A percentile compares a stretch with the other conserved stretches of the same genome.
Conservation (phyloP, 345 rosid genomes). For the Hibiscus trionum region DNA sequence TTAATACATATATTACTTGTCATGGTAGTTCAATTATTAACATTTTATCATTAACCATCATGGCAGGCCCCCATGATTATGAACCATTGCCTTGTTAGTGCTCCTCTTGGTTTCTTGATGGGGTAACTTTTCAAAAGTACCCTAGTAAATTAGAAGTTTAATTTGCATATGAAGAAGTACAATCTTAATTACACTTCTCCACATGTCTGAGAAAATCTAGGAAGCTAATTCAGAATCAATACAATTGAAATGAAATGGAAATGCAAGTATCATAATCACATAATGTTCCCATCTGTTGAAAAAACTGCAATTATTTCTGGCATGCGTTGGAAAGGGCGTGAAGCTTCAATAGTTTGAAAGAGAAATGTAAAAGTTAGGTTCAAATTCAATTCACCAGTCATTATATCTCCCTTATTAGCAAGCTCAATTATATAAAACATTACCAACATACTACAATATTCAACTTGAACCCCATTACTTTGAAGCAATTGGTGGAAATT, state of each 20-base stretch:
- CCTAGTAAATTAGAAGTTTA: no score
- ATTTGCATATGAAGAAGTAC: background rate
- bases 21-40: conserved; percentile 11
- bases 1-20: conserved; percentile 13
- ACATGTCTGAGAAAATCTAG: no score
- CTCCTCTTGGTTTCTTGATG: no score
- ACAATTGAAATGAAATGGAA: background rate
- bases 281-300: background rate
- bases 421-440: no score
- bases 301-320: background rate
- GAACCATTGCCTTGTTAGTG: no score
- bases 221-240: no score
- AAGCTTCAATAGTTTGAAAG: background rate
- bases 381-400: background rate
- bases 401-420: background rate
- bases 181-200: background rate
- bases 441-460: no score
- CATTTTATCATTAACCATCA: background rate
- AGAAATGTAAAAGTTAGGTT: background rate
- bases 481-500: no score
- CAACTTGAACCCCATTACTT: no score
- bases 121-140: no score
- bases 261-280: background rate
- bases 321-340: background rate
- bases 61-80: background rate